Evolutionary conservation across 2,329 filamentous ascomycete genomes (phyloP).

Genomic region (Fusarium sp.): DNA sequence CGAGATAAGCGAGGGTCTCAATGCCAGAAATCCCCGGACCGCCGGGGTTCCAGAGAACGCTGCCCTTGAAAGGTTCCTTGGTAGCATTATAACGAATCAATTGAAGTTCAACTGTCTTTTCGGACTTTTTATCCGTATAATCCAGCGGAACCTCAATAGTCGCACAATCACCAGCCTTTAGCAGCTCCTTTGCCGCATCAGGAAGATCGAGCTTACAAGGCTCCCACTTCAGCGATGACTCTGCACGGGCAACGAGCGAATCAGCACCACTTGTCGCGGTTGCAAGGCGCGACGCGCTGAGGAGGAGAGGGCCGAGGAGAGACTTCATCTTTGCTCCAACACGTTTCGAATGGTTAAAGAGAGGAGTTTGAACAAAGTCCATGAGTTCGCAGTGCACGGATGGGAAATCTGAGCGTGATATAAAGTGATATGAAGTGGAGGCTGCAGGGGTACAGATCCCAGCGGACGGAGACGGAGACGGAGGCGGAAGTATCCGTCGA

Average conservation of each 20-base stretch:
- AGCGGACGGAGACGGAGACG: background rate
- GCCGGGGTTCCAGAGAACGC: constrained; percentile 52
- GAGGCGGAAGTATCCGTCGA: background rate
- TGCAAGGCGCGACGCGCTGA: background rate
- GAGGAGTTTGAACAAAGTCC: background rate
- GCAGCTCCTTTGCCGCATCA: background rate
- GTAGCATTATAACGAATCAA: constrained; percentile 45
- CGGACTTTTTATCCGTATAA: constrained; percentile 44
- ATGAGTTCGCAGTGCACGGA: background rate
- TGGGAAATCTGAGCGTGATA: background rate
- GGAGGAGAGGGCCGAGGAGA: background rate
- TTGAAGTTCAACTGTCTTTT: constrained; percentile 43
- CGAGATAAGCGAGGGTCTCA: constrained; percentile 16
- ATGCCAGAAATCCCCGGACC: constrained; percentile 44
- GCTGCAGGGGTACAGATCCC: background rate
- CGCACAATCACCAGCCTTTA: constrained; percentile 43
- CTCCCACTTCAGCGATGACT: constrained; percentile 5
- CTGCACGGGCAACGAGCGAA: background rate
- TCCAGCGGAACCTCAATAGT: constrained; percentile 51
- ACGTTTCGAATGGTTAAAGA: background rate
- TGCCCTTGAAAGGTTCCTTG: constrained; percentile 45
- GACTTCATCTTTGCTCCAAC: background rate
- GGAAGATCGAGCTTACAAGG: constrained; percentile 11
- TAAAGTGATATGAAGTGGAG: background rate
- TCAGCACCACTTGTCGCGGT: background rate